Percentiles rank a stretch among this genome's conserved stretches.
Evolutionary conservation across 345 rosid genomes (phyloP).

Genomic region (Linum tenue): DNA sequence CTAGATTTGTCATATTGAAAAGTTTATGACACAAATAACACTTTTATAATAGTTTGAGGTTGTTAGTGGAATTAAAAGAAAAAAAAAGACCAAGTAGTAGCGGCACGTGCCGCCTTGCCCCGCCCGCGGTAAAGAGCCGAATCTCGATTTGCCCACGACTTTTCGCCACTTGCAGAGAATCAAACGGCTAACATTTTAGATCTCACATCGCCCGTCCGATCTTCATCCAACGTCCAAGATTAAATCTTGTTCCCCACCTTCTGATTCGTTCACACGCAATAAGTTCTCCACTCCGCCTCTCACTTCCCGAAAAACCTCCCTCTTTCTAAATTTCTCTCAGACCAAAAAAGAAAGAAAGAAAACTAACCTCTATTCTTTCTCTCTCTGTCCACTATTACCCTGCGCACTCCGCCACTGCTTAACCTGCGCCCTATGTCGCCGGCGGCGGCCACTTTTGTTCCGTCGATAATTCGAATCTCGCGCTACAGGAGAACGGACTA

Average conservation of each 20-base stretch:
- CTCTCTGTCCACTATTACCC: conserved; percentile 1
- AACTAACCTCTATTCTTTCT: not conserved
- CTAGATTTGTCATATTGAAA: too few species aligned
- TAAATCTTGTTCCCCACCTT: conserved; percentile 30
- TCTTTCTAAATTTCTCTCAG: conserved; percentile 11
- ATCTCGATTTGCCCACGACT: conserved; percentile 52
- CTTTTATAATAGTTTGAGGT: too few species aligned
- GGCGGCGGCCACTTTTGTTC: conserved; percentile 18
- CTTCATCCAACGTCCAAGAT: conserved; percentile 39
- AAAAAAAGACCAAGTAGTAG: not conserved
- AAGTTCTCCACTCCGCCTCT: conserved; percentile 30
- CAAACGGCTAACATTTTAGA: conserved; percentile 31
- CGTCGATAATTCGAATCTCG: conserved; percentile 35
- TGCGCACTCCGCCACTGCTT: conserved; percentile 23
- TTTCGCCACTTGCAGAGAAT: conserved; percentile 18
- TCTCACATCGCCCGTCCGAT: conserved; percentile 19
- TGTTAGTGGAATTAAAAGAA: too few species aligned
- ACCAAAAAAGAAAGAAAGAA: not conserved
- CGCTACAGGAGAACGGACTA: conserved; percentile 35
- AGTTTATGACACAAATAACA: too few species aligned
- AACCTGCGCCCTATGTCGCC: conserved; percentile 36
- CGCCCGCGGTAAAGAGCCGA: conserved; percentile 26
- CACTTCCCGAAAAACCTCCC: not conserved
- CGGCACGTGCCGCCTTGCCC: conserved; percentile 64
- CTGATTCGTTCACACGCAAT: conserved; percentile 15